A percentile compares a stretch with the other conserved stretches of the same genome.
Evolutionary conservation across 306 rosid genomes (phyloP).

Genomic region (Astragalus glycyphyllos): DNA sequence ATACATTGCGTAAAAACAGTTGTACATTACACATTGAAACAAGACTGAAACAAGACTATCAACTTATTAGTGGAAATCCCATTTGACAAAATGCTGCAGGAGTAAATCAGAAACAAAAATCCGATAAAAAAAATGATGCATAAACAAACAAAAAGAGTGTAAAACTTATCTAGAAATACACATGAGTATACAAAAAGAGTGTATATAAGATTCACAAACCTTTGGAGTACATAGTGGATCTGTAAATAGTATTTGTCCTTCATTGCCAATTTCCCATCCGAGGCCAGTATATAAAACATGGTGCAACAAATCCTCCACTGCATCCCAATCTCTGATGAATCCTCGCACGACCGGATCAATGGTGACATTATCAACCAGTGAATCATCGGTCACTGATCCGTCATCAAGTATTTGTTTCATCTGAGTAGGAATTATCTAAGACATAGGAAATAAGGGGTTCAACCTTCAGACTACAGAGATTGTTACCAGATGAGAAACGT

Average conservation of each 20-base stretch:
- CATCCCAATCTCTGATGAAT: slow-evolving; percentile 90
- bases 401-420: slow-evolving; percentile 79
- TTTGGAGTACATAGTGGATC: slow-evolving; percentile 97
- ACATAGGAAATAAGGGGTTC: slow-evolving; percentile 4
- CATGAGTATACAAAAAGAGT: neutral
- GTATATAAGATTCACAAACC: slow-evolving; percentile 50
- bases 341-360: slow-evolving; percentile 83
- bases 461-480: neutral
- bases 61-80: slow-evolving; percentile 21
- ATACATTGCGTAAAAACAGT: slow-evolving; percentile 4
- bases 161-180: neutral
- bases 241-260: slow-evolving; percentile 91
- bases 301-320: slow-evolving; percentile 92
- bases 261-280: slow-evolving; percentile 99
- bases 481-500: neutral
- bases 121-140: neutral
- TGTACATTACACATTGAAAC: neutral
- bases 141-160: neutral
- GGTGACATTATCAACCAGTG: slow-evolving; percentile 56
- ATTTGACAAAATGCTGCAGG: slow-evolving; percentile 1
- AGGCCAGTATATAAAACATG: slow-evolving; percentile 87
- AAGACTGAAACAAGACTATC: slow-evolving; percentile 21
- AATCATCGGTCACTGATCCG: slow-evolving; percentile 53
- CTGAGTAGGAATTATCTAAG: slow-evolving; percentile 86
- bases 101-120: slow-evolving; percentile 3